phyloP scores from a whole-genome alignment of 768 basidiomycete genomes.

The Pleurotus giganteus region DNA sequence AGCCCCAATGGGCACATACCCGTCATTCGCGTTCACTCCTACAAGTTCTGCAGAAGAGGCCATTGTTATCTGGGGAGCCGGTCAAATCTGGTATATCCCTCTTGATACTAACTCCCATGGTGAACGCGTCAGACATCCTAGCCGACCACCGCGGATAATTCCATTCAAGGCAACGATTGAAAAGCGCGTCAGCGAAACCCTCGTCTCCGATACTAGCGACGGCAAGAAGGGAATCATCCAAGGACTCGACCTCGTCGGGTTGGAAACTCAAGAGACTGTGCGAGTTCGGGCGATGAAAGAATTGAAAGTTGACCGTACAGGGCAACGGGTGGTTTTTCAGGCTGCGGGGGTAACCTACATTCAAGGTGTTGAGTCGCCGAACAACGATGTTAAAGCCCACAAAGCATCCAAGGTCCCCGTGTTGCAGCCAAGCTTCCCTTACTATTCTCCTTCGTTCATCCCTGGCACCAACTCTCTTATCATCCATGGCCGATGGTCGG shows the following conservation, averaged over 20 bases:
- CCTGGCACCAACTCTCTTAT: conserved; percentile 39
- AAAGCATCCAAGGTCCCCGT: conserved; percentile 42
- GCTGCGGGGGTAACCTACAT: conserved; percentile 62
- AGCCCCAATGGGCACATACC: conserved; percentile 80
- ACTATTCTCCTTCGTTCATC: conserved; percentile 72
- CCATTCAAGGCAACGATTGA: conserved; percentile 63
- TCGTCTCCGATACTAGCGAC: conserved; percentile 30
- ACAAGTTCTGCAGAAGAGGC: conserved; percentile 39
- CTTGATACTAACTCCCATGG: conserved; percentile 47
- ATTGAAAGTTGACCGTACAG: conserved; percentile 52
- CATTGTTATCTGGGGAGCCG: conserved; percentile 73
- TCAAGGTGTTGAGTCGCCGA: conserved; percentile 32
- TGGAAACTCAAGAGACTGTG: conserved; percentile 55
- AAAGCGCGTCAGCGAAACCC: conserved; percentile 63
- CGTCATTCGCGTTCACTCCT: conserved; percentile 69
- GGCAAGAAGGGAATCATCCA: conserved; percentile 9
- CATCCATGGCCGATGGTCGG: conserved; percentile 69
- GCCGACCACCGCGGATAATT: conserved; percentile 43
- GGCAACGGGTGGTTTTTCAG: conserved; percentile 57
- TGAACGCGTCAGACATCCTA: conserved; percentile 42
- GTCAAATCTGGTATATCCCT: conserved; percentile 65
- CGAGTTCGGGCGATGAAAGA: conserved; percentile 63
- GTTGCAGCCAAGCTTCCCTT: conserved; percentile 44
- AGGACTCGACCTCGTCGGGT: conserved; percentile 40
- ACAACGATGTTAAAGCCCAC: conserved; percentile 13